phyloP scores from a whole-genome alignment of 352 stramenopile species.

The Phytopythium delawarense region DNA sequence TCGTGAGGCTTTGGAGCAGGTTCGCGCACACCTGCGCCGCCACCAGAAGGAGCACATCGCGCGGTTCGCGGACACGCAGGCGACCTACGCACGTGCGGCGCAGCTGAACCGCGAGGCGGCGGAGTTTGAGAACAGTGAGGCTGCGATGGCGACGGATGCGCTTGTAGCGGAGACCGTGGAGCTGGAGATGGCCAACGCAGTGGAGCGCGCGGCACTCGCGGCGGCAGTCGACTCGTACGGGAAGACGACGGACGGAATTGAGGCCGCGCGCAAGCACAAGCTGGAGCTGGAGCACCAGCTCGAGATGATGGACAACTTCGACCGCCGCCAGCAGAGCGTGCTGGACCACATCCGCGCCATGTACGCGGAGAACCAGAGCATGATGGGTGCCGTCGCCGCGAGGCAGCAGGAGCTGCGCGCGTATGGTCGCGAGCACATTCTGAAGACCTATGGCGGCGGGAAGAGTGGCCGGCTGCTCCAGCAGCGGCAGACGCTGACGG shows the following conservation, averaged over 20 bases:
- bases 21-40: conserved; percentile 29
- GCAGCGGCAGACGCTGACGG: conserved; percentile 11
- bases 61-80: conserved; percentile 30
- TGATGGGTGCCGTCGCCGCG: conserved; percentile 12
- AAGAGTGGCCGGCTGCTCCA: conserved; percentile 10
- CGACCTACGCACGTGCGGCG: conserved; percentile 14
- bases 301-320: conserved; percentile 36
- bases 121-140: neutral
- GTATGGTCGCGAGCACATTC: conserved; percentile 9
- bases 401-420: conserved; percentile 21
- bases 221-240: conserved; percentile 12
- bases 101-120: neutral
- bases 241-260: conserved; percentile 16
- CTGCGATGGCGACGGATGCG: neutral
- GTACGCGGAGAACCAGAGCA: conserved; percentile 22
- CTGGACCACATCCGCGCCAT: conserved; percentile 27
- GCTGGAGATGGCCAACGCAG: conserved; percentile 27
- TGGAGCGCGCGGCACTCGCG: conserved; percentile 17
- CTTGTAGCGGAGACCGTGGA: conserved; percentile 13
- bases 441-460: conserved; percentile 3
- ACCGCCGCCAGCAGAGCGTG: conserved; percentile 33
- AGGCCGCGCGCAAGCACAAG: conserved; percentile 21
- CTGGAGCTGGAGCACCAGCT: conserved; percentile 35
- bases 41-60: conserved; percentile 39
- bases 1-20: conserved; percentile 34